Evolutionary conservation across 75 land plant genomes (phyloP), one percentile per base, ranked within the genome.

Genomic region (Pinus albicaulis): DNA sequence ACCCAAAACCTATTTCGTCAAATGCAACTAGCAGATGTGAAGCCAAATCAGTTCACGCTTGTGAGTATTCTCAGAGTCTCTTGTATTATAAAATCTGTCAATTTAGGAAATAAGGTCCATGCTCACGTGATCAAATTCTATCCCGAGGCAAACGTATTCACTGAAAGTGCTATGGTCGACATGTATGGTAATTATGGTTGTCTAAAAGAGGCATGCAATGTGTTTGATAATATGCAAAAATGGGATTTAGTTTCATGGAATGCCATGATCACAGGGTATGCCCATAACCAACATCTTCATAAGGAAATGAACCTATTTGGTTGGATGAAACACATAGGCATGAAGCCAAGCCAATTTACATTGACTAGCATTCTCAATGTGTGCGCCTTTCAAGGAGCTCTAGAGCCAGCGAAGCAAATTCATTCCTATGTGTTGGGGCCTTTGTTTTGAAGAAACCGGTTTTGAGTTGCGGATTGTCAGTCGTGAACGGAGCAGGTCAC

Each of bases 221-320:
- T 65, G 16, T 65, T 65, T 65, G 69, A 65, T 25, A 65, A 25
- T 0, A 65, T 65, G 17, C 28, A 14, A 23, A 59, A 59, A 19
- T 22, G 22, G 20, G 8, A 59, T 59, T 19, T 59, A 20, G 61
- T 59, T 22, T 59, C 7, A 20, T 59, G 23, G 0, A 59, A 72
- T 56, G 68, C 72, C 7, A 63, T 76, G 77, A 64, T 76, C 63
- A 52, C 71, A 59, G 77, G 77, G 63, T 76, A 76, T 38, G 77
- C 77, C 14, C 34, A 62, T 71, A 76, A 10, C 53, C 53, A 48
- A 11, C 12, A 48, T 10, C 11, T 48, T 48, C 53, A 25, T 3
- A 64, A 80, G 68, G 82, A 66, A 16, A 24, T 80, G 53, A 63
- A 76, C 24, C 56, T 66, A 62, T 80, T 80, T 28, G 1, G 7